Percentiles rank a stretch among this genome's conserved stretches.
Evolutionary conservation across 306 rosid genomes (phyloP).

Genomic region (Comarum palustre): DNA sequence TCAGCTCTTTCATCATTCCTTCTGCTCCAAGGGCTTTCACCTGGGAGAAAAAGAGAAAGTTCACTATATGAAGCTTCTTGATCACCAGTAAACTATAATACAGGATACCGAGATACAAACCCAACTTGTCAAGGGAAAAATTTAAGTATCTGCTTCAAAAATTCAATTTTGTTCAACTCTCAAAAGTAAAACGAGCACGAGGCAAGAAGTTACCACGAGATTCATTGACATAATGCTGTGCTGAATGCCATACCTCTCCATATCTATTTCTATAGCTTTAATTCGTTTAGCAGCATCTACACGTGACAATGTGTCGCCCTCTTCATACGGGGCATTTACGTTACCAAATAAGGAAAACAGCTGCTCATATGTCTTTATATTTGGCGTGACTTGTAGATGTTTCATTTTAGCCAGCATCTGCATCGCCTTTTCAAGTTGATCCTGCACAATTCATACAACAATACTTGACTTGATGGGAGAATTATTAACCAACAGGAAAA

Average conservation of each 20-base stretch:
- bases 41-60: constrained; percentile 34
- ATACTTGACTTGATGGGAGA: constrained; percentile 21
- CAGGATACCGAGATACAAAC: neutral
- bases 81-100: neutral
- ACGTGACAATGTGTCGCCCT: constrained; percentile 56
- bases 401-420: constrained; percentile 72
- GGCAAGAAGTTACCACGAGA: constrained; percentile 51
- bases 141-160: neutral
- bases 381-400: constrained; percentile 49
- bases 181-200: constrained; percentile 20
- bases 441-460: constrained; percentile 45
- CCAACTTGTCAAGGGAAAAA: neutral
- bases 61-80: neutral
- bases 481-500: constrained; percentile 18
- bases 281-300: constrained; percentile 59
- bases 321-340: constrained; percentile 76
- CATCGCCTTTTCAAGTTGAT: constrained; percentile 74
- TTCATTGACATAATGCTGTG: constrained; percentile 66
- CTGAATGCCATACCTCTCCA: constrained; percentile 60
- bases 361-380: constrained; percentile 66
- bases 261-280: constrained; percentile 65
- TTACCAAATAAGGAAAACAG: constrained; percentile 71
- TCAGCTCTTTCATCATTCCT: constrained; percentile 62
- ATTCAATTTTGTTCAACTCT: constrained; percentile 11
- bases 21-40: constrained; percentile 79